phyloP scores from a whole-genome alignment of 108 stramenopile genomes.

The Nitzschia sp. region DNA sequence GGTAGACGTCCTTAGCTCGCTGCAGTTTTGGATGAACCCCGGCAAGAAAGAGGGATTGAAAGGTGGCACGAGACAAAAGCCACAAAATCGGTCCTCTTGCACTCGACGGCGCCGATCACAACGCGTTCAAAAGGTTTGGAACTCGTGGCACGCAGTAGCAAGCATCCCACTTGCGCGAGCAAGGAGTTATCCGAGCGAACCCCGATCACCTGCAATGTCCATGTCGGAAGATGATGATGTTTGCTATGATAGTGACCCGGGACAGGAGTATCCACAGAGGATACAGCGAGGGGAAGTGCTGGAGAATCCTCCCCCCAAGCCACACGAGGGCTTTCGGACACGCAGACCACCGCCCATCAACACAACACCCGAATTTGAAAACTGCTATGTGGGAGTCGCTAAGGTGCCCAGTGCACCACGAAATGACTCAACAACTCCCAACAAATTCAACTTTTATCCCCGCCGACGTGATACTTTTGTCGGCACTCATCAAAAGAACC shows the following conservation, averaged over 20 bases:
- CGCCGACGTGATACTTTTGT: background rate
- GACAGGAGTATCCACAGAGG: conserved; percentile 14
- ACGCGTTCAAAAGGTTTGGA: conserved; percentile 6
- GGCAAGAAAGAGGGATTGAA: conserved; percentile 9
- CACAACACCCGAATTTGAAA: background rate
- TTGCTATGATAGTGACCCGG: conserved; percentile 39
- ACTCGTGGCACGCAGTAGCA: conserved; percentile 18
- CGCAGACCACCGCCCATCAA: background rate
- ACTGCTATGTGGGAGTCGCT: background rate
- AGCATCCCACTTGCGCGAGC: conserved; percentile 12
- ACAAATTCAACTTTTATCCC: conserved; percentile 12
- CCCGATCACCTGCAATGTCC: background rate
- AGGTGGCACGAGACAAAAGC: background rate
- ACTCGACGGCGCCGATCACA: background rate
- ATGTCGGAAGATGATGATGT: background rate
- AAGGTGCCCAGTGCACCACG: conserved; percentile 4
- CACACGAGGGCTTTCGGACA: background rate
- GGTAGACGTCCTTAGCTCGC: conserved; percentile 11
- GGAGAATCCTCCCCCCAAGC: background rate
- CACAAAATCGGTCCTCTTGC: conserved; percentile 14
- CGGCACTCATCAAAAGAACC: too few species aligned
- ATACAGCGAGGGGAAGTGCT: conserved; percentile 10
- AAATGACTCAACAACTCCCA: background rate
- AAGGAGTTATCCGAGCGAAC: conserved; percentile 9
- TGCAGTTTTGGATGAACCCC: conserved; percentile 26